Evolutionary conservation across 805 yeast species (phyloP).

Genomic region (Kodamaea sagamina): DNA sequence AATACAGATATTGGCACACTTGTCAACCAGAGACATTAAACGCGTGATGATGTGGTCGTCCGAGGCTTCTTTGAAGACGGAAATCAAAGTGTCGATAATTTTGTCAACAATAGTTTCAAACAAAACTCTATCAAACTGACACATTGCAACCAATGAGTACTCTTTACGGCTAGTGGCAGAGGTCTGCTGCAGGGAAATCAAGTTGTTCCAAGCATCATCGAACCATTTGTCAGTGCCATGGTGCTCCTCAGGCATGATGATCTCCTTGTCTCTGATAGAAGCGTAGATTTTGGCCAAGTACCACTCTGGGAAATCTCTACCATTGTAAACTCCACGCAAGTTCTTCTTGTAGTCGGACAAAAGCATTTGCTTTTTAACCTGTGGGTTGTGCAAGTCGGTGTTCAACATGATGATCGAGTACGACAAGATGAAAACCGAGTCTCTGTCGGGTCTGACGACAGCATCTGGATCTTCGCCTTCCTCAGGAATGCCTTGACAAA

Average conservation of each 20-base stretch:
- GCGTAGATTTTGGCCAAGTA: constrained; percentile 77
- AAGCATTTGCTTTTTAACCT: constrained; percentile 88
- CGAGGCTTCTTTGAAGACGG: constrained; percentile 81
- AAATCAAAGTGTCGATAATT: constrained; percentile 70
- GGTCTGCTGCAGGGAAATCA: constrained; percentile 53
- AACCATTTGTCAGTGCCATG: constrained; percentile 91
- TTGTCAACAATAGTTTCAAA: constrained; percentile 65
- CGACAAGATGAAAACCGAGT: constrained; percentile 84
- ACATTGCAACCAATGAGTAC: constrained; percentile 26
- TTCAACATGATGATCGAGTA: constrained; percentile 93
- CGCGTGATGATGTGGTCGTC: constrained; percentile 88
- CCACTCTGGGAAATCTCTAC: constrained; percentile 80
- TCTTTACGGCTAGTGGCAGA: constrained; percentile 24
- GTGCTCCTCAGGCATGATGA: constrained; percentile 97
- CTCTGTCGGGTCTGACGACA: constrained; percentile 70
- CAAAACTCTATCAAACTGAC: constrained; percentile 70
- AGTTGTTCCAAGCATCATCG: constrained; percentile 80
- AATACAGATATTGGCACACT: constrained; percentile 75
- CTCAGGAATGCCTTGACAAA: constrained; percentile 46
- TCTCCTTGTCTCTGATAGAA: constrained; percentile 82
- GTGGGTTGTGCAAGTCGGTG: constrained; percentile 92
- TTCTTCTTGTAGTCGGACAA: constrained; percentile 78
- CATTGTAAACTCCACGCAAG: constrained; percentile 75
- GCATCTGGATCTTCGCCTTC: constrained; percentile 32
- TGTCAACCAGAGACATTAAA: constrained; percentile 85